Base-by-base conservation (phyloP, 2,329 filamentous ascomycete genomes). In the Fusarium miscanthi region DNA sequence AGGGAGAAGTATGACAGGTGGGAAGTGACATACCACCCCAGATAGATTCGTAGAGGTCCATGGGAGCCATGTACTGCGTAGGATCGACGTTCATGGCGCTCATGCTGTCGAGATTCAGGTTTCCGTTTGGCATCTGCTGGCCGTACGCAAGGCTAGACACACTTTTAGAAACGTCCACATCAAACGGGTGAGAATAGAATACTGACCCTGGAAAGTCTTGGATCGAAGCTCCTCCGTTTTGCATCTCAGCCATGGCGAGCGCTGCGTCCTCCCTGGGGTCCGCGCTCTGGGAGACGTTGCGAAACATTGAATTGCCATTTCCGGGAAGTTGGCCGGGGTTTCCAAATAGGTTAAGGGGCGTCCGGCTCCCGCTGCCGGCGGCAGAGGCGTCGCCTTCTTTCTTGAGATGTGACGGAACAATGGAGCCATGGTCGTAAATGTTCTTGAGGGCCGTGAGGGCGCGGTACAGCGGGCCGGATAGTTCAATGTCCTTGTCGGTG, bases 41-140 rank as follows among this genome's bases (percentile, higher is more conserved):
- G 49, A 92, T 92, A 8, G 89, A 90, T 75, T 91, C 89, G 77
- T 91, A 92, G 2, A 92, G 81, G 67, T 92, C 90, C 88, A 92
- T 89, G 2, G 90, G 90, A 41, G 89, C 90, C 84, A 91, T 89
- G 72, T 89, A 87, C 38, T 88, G 83, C 6, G 86, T 83, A 21
- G 88, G 87, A 66, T 91, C 89, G 16, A 88, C 81, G 48, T 83
- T 89, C 84, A 89, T 81, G 40, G 83, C 79, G 53, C 82, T 79
- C 54, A 89, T 80, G 49, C 85, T 85, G 11, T 86, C 80, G 38
- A 89, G 77, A 53, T 77, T 79, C 46, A 81, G 54, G 60, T 63
- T 78, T 45, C 60, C 59, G 33, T 69, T 78, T 23, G 80, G 82
- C 65, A 87, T 79, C 45, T 82, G 77, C 42, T 81, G 81, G 21